Percentiles rank a stretch among this genome's conserved stretches.
phyloP scores from a whole-genome alignment of 2,329 filamentous ascomycete species.

The Lasiodiplodia theobromae region DNA sequence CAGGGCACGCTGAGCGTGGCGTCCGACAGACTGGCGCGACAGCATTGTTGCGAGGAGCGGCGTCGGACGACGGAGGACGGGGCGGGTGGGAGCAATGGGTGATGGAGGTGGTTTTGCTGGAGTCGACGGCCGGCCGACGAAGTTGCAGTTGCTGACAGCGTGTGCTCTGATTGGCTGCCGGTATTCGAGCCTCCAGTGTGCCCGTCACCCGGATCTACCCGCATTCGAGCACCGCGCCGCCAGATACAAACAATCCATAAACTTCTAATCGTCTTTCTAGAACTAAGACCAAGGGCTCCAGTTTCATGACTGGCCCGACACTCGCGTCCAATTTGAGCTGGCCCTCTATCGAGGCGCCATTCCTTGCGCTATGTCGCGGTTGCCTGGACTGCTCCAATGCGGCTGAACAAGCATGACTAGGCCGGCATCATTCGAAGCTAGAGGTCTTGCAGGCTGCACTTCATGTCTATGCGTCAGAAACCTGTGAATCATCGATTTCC shows the following conservation, averaged over 20 bases:
- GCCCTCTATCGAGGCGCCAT: not conserved
- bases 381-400: not conserved
- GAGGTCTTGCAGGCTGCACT: not conserved
- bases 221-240: not conserved
- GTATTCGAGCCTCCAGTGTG: slow-evolving; percentile 1
- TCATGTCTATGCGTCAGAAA: not conserved
- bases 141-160: slow-evolving; percentile 27
- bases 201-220: slow-evolving; percentile 15
- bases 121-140: slow-evolving; percentile 33
- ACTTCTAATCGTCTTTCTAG: not conserved
- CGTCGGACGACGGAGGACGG: slow-evolving; percentile 53
- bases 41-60: slow-evolving; percentile 62
- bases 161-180: slow-evolving; percentile 24
- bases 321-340: not conserved
- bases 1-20: slow-evolving; percentile 69
- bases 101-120: slow-evolving; percentile 46
- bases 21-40: slow-evolving; percentile 70
- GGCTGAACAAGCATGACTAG: not conserved
- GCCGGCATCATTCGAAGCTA: not conserved
- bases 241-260: not conserved
- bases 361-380: not conserved
- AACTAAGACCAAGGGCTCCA: not conserved
- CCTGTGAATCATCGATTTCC: slow-evolving; percentile 1
- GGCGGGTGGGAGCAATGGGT: slow-evolving; percentile 58
- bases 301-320: not conserved